These are phyloP conservation scores for Paspalum notatum DNA, from an alignment of 176 grass and related monocot species.

Conservation along the genomic window DNA sequence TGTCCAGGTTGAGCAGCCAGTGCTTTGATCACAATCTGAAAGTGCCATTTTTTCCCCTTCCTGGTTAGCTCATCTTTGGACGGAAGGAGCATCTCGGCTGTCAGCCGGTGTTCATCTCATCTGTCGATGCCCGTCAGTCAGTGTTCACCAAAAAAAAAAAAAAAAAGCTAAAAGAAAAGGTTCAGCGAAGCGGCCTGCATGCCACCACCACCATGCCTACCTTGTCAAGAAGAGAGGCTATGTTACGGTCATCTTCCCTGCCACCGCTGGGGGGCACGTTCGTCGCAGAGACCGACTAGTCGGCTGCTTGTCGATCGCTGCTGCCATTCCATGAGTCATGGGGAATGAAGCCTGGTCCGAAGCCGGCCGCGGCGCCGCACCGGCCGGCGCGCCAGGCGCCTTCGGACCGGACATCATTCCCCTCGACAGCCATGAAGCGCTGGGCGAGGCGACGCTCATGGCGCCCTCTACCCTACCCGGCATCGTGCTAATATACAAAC, in stretches of 20 bases:
- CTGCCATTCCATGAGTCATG: constrained; percentile 45
- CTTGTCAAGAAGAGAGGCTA: no score
- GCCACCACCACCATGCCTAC: no score
- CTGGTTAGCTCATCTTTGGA: not conserved
- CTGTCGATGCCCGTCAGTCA: not conserved
- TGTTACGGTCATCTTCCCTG: no score
- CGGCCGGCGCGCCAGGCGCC: not conserved
- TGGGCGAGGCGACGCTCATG: not conserved
- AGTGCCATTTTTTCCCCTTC: not conserved
- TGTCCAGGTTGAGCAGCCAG: not conserved
- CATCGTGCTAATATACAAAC: not conserved
- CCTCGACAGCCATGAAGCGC: constrained; percentile 52
- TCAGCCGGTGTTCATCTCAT: constrained; percentile 1
- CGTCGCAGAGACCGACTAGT: no score
- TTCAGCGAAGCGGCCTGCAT: no score
- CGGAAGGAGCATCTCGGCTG: not conserved
- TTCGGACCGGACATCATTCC: constrained; percentile 63
- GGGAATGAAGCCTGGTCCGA: constrained; percentile 88
- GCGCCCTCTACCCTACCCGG: no score
- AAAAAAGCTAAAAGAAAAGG: not conserved
- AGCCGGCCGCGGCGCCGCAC: constrained; percentile 12
- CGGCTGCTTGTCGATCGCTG: not conserved
- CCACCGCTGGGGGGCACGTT: no score
- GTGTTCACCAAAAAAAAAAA: not conserved
- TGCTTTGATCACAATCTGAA: no score